Evolutionary conservation across 2,329 filamentous ascomycete species (phyloP).

Genomic region (Huntiella moniliformis): DNA sequence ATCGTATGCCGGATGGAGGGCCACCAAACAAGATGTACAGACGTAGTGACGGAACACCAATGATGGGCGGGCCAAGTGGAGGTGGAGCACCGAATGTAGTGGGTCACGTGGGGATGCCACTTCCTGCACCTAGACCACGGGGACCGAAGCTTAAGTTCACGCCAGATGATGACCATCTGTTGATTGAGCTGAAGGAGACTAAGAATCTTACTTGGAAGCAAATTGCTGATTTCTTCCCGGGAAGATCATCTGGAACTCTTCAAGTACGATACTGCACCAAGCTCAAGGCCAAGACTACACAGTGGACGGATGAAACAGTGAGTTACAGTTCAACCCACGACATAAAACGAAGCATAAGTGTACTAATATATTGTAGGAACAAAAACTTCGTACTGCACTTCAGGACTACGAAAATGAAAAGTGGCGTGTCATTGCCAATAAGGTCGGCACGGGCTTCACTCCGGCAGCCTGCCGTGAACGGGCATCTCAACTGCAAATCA

Average conservation of each 20-base stretch:
- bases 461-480: constrained; percentile 74
- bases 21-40: constrained; percentile 50
- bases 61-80: constrained; percentile 14
- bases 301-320: constrained; percentile 90
- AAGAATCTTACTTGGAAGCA: constrained; percentile 95
- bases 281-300: constrained; percentile 78
- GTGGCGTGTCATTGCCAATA: constrained; percentile 81
- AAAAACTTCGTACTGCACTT: constrained; percentile 57
- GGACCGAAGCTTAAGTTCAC: constrained; percentile 91
- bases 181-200: constrained; percentile 84
- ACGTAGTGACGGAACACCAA: constrained; percentile 24
- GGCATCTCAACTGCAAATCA: constrained; percentile 37
- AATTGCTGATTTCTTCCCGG: constrained; percentile 90
- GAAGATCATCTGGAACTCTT: constrained; percentile 71
- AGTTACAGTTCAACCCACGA: constrained; percentile 18
- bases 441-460: constrained; percentile 78
- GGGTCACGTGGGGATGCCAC: constrained; percentile 71
- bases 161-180: constrained; percentile 69
- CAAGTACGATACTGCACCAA: constrained; percentile 94
- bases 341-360: not conserved
- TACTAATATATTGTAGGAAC: constrained; percentile 34
- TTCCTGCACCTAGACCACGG: constrained; percentile 59
- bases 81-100: constrained; percentile 65
- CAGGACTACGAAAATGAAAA: constrained; percentile 80
- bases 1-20: constrained; percentile 57